Base-by-base conservation (phyloP, 257 asterid species). In the Striga asiatica region DNA sequence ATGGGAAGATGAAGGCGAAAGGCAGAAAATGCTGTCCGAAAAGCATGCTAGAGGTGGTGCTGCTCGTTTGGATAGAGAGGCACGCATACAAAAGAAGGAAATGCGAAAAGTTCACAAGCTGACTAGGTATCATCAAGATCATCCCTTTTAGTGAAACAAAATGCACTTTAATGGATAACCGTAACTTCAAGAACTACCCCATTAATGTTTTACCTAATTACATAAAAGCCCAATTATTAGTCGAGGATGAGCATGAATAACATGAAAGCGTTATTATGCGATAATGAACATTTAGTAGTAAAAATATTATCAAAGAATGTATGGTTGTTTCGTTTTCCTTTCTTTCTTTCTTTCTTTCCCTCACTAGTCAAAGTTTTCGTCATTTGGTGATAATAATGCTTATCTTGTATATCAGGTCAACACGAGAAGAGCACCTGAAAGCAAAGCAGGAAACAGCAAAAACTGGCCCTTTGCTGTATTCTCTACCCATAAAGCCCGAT, bases 31-130 rank as follows among this genome's bases (percentile, higher is more conserved):
- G 24, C 52, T 89, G 77, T 53, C 60, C 3, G 98, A 86, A 38
- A 86, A 86, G 76, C 98, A 86, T 43, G 66, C 88, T 55, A 75
- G 97, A 75, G 97, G 97, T 14, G 82, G 58, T 20, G 75, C 68
- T 61, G 95, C 98, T 62, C 88, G 96, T 32, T 66, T 71, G 21
- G 71, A 69, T 8, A 78, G 88, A 69, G 95, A 74, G 32, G 79
- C 64, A 41, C 97, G 91, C 17, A 38, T 79, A 34, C 71, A 74
- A 54, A 68, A 76, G 60, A 77, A 50, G 75, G 81, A 82, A 72
- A 60, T 34, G 72, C 68, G 72, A 13, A 77, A 71, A 56, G 24
- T n/a, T 46, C 65, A 18, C 27, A 79, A 65, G 67, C 47, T 64
- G 42, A 75, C 74, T 8, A 73, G 95, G 94, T 85, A 70, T 41